A percentile compares a stretch with the other conserved stretches of the same genome.
Conservation (phyloP, 768 basidiomycete species). For the Russula olivacea region DNA sequence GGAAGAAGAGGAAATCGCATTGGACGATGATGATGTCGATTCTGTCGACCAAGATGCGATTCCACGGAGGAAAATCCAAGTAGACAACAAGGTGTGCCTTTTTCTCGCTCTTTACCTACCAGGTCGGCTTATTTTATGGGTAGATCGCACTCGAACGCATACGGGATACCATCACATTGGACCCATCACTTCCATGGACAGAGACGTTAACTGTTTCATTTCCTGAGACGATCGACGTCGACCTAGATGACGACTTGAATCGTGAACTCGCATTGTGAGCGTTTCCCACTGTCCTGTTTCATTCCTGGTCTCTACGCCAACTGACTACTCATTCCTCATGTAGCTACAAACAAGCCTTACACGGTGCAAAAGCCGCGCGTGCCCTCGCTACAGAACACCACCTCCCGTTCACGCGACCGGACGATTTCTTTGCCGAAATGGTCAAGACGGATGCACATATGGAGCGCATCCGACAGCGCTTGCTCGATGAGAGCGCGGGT, state of each 20-base stretch:
- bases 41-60: slow-evolving; percentile 73
- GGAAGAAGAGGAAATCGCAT: slow-evolving; percentile 39
- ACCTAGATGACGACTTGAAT: slow-evolving; percentile 83
- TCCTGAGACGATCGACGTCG: slow-evolving; percentile 66
- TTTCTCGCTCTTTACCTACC: not conserved
- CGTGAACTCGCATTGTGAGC: slow-evolving; percentile 90
- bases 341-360: slow-evolving; percentile 95
- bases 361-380: slow-evolving; percentile 71
- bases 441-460: slow-evolving; percentile 96
- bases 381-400: slow-evolving; percentile 71
- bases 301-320: not conserved
- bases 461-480: slow-evolving; percentile 87
- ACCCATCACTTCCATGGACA: slow-evolving; percentile 73
- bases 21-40: slow-evolving; percentile 62
- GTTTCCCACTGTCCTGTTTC: not conserved
- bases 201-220: slow-evolving; percentile 72
- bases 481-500: slow-evolving; percentile 80
- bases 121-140: slow-evolving; percentile 1
- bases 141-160: slow-evolving; percentile 79
- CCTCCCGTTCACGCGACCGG: slow-evolving; percentile 83
- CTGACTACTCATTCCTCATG: not conserved
- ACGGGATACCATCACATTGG: slow-evolving; percentile 68
- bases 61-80: slow-evolving; percentile 75
- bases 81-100: slow-evolving; percentile 67
- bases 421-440: slow-evolving; percentile 98